Evolutionary conservation across 2,329 filamentous ascomycete species (phyloP).

Genomic region (Tolypocladium amazonense): DNA sequence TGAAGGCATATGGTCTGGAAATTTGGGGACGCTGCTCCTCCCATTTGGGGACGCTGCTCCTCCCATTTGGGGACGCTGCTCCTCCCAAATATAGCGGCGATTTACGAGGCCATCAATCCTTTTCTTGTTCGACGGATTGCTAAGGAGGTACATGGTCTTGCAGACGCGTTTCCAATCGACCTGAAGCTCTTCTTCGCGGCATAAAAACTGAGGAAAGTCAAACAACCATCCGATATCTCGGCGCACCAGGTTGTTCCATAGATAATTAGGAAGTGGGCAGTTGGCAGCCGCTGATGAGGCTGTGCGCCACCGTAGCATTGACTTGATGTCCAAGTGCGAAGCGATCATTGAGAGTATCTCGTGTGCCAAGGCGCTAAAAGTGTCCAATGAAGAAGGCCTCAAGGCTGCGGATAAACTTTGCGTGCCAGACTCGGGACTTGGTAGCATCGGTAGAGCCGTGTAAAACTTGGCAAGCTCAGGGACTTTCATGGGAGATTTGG

Average conservation of each 20-base stretch:
- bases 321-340: not conserved
- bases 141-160: not conserved
- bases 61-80: not conserved
- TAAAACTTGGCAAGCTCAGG: not conserved
- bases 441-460: not conserved
- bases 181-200: not conserved
- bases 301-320: not conserved
- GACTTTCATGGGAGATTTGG: not conserved
- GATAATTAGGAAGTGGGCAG: not conserved
- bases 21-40: not conserved
- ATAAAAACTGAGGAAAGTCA: not conserved
- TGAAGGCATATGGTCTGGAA: not conserved
- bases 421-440: not conserved
- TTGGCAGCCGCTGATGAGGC: not conserved
- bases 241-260: not conserved
- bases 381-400: not conserved
- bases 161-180: not conserved
- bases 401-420: not conserved
- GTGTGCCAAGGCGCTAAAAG: not conserved
- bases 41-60: not conserved
- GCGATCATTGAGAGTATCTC: not conserved
- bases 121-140: not conserved
- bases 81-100: not conserved
- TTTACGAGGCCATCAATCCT: not conserved
- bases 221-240: not conserved